A percentile compares a stretch with the other conserved stretches of the same genome.
Conservation (phyloP, 2,329 filamentous ascomycete genomes). For the Podosphaera leucotricha region DNA sequence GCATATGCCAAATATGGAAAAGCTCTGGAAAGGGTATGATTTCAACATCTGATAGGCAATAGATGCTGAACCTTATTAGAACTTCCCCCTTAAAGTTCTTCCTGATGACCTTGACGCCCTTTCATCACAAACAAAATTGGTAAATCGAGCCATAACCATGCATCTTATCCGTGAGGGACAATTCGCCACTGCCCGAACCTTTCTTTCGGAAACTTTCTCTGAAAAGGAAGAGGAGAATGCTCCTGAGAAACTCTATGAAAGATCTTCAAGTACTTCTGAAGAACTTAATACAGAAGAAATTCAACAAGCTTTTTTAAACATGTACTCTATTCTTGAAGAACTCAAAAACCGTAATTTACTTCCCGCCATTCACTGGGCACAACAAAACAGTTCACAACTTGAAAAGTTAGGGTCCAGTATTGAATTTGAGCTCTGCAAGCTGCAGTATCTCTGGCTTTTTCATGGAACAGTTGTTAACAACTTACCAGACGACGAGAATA, state of each 20-base stretch:
- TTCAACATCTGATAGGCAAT: not conserved
- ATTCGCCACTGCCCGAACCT: conserved; percentile 68
- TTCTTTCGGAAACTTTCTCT: conserved; percentile 45
- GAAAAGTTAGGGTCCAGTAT: conserved; percentile 74
- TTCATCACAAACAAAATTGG: conserved; percentile 47
- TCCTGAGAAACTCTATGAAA: conserved; percentile 10
- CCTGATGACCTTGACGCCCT: conserved; percentile 64
- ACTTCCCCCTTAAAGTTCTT: conserved; percentile 29
- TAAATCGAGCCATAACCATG: conserved; percentile 90
- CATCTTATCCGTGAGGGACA: conserved; percentile 86
- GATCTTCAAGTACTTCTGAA: conserved; percentile 8
- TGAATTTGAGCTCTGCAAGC: conserved; percentile 77
- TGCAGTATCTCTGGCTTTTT: conserved; percentile 81
- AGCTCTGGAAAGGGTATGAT: conserved; percentile 51
- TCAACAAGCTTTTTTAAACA: conserved; percentile 61
- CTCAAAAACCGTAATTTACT: conserved; percentile 51
- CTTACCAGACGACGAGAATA: conserved; percentile 27
- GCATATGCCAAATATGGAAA: conserved; percentile 68
- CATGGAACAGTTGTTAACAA: conserved; percentile 33
- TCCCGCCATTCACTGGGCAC: conserved; percentile 75
- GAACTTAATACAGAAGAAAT: conserved; percentile 40
- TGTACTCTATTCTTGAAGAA: conserved; percentile 73
- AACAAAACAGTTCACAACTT: conserved; percentile 41
- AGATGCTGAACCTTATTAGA: conserved; percentile 6
- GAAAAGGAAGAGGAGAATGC: conserved; percentile 14